Base-by-base conservation (phyloP, 1,284 basidiomycete genomes). In the Rugosomyces carneus region DNA sequence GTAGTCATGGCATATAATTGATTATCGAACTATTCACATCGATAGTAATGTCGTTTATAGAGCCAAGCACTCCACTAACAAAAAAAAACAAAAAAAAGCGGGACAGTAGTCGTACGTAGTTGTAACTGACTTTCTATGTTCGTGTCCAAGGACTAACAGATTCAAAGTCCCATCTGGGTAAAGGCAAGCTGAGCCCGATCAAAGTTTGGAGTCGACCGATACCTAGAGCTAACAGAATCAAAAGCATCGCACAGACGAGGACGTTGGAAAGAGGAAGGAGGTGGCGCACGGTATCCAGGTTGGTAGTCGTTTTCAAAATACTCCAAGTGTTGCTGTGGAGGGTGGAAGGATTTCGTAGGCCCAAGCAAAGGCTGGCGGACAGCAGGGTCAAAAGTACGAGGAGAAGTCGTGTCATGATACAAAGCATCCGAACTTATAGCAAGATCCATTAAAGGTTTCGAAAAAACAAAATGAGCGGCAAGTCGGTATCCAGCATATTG, bases 401-500 rank as follows among this genome's bases (percentile, higher is more conserved):
- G 32, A 53, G 50, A 42, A 48, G 45, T 50, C 38, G 35, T 42
- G 42, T 47, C 40, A 39, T 41, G 23, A 40, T 24, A 41, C 35
- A 31, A 38, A 49, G 27, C 24, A 38, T 53, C 45, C 26, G 52
- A 49, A 51, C 35, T 44, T 49, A 50, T 52, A 51, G 56, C 48
- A 42, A 45, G 39, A 32, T 53, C 54, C 36, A 53, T 48, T 39
- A 57, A 44, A 55, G 53, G 50, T 46, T 57, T 50, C 38, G 53
- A 50, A 46, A 60, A 66, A 49, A 79, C 55, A 53, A 73, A 78
- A 50, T 71, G 69, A 42, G 66, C 73, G 41, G 69, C 62, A 42
- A 84, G 60, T 45, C 70, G 66, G 48, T 68, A 65, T 47, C 69
- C 71, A 16, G 72, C 75, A 56, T 86, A 86, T 37, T 67, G 62